Percentiles rank a stretch among this genome's conserved stretches.
These are phyloP conservation scores for Puccinellia tenuiflora DNA, from an alignment of 176 grass and related monocot species.

Conservation along the genomic window DNA sequence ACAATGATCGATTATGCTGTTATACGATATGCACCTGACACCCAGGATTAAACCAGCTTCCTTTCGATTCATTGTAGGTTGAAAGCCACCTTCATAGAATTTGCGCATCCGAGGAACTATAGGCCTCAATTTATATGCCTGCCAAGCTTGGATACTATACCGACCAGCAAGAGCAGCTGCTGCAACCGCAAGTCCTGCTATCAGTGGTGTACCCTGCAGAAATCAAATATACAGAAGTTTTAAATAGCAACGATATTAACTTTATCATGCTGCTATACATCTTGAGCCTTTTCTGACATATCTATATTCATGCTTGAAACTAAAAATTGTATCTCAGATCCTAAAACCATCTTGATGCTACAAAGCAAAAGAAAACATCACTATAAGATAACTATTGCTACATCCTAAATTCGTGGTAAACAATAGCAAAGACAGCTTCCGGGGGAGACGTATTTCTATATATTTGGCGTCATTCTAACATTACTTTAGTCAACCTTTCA, in stretches of 20 bases:
- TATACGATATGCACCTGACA: constrained; percentile 49
- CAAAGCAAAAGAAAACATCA: neutral
- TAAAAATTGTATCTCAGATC: neutral
- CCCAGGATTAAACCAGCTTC: constrained; percentile 87
- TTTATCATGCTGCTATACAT: neutral
- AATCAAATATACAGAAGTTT: neutral
- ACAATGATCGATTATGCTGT: neutral
- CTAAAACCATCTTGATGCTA: neutral
- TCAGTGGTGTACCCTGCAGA: constrained; percentile 55
- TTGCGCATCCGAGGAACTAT: constrained; percentile 73
- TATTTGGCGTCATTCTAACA: neutral
- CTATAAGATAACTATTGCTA: neutral
- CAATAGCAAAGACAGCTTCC: neutral
- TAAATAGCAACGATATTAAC: neutral
- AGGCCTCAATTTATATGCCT: constrained; percentile 74
- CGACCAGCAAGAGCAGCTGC: constrained; percentile 62
- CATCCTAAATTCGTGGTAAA: neutral
- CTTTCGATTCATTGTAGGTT: constrained; percentile 63
- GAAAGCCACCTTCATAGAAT: constrained; percentile 97
- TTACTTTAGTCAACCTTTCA: neutral
- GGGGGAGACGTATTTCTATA: neutral
- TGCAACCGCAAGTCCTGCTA: constrained; percentile 81
- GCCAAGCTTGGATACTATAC: constrained; percentile 77
- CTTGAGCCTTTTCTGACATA: neutral
- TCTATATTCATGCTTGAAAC: neutral